A percentile compares a stretch with the other conserved stretches of the same genome.
These are phyloP conservation scores for Hanseniaspora mollemarum DNA, from an alignment of 805 yeast species.

Conservation along the genomic window DNA sequence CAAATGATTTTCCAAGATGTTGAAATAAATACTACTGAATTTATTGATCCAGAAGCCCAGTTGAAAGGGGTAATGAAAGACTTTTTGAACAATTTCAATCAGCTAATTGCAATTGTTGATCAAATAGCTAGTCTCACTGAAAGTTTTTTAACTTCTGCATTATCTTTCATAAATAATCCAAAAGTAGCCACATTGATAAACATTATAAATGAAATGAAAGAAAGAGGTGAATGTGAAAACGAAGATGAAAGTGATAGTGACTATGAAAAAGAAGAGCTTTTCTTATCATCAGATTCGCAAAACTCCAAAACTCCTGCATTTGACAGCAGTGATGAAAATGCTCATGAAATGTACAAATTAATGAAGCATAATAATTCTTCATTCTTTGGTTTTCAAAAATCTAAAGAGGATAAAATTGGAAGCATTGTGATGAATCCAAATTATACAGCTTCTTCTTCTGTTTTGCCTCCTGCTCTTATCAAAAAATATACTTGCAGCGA, in stretches of 20 bases:
- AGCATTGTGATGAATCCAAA: neutral
- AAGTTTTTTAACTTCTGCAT: conserved; percentile 56
- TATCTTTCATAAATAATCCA: conserved; percentile 67
- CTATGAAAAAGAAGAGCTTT: neutral
- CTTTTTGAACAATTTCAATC: conserved; percentile 30
- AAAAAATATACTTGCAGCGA: no score
- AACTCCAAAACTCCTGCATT: neutral
- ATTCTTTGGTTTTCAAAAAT: conserved; percentile 3
- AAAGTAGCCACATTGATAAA: conserved; percentile 46
- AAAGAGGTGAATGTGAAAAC: conserved; percentile 33
- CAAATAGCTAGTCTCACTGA: conserved; percentile 63
- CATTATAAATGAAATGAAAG: neutral
- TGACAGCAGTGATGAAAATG: neutral
- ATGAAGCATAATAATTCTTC: conserved; percentile 13
- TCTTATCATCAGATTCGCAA: no score
- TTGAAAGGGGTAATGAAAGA: conserved; percentile 26
- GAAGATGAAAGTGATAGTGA: neutral
- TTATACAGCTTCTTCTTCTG: neutral
- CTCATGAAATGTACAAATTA: neutral
- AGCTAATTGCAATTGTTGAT: conserved; percentile 35
- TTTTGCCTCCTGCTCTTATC: neutral
- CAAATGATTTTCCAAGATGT: conserved; percentile 40
- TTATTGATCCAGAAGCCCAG: conserved; percentile 27
- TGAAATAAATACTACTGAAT: conserved; percentile 31
- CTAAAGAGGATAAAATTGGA: conserved; percentile 13